These are phyloP conservation scores for Liquidambar formosana DNA, from an alignment of 164 flowering plant genomes.

Conservation along the genomic window DNA sequence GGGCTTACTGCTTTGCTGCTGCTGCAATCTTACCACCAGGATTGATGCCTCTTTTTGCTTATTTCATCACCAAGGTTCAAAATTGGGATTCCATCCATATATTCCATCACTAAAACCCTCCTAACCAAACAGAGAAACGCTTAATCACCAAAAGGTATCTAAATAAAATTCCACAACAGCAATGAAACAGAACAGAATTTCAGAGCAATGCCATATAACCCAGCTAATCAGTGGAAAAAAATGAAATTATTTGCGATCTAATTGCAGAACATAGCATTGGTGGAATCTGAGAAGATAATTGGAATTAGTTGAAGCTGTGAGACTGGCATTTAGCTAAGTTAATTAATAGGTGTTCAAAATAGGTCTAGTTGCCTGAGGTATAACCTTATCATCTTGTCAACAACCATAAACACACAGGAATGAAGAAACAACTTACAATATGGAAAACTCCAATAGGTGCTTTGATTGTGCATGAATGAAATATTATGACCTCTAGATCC, in stretches of 20 bases:
- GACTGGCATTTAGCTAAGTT: not conserved
- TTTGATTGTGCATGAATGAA: too few species aligned
- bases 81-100: constrained; percentile 87
- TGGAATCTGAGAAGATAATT: not conserved
- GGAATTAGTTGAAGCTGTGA: not conserved
- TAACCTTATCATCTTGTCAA: not conserved
- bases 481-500: too few species aligned
- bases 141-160: constrained; percentile 5
- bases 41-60: constrained; percentile 82
- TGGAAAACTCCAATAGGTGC: not conserved
- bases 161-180: not conserved
- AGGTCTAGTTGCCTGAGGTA: not conserved
- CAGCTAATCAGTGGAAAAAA: not conserved
- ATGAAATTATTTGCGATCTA: too few species aligned
- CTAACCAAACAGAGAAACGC: constrained; percentile 36
- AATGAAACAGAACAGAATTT: constrained; percentile 1
- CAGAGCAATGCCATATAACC: not conserved
- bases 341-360: not conserved
- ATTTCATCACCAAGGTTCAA: constrained; percentile 89
- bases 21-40: constrained; percentile 79
- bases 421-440: not conserved
- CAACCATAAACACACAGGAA: not conserved
- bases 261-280: too few species aligned
- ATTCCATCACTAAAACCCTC: constrained; percentile 92
- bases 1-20: constrained; percentile 90